phyloP scores from a whole-genome alignment of 495 filamentous ascomycete species.

The Penicillium pancosmium region DNA sequence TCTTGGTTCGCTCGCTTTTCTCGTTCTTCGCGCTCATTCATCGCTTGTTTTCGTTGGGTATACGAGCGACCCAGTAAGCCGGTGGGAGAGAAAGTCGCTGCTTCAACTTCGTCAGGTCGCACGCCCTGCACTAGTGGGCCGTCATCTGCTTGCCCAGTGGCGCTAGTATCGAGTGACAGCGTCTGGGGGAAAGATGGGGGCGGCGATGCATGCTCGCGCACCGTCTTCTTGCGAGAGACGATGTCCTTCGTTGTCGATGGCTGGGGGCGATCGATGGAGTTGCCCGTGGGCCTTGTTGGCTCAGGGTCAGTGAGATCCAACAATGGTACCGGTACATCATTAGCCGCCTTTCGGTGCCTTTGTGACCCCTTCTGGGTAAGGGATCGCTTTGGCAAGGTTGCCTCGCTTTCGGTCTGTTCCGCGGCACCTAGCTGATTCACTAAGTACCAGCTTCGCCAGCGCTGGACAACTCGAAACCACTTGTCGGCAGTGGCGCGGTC shows the following conservation, averaged over 20 bases:
- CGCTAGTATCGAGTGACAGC: constrained; percentile 32
- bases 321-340: constrained; percentile 6
- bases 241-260: constrained; percentile 27
- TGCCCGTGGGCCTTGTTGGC: constrained; percentile 43
- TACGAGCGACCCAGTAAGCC: constrained; percentile 67
- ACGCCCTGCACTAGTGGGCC: constrained; percentile 20
- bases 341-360: constrained; percentile 34
- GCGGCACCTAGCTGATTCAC: constrained; percentile 63
- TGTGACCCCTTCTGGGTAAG: constrained; percentile 25
- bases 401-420: constrained; percentile 34
- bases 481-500: constrained; percentile 63
- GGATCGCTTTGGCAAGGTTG: constrained; percentile 15
- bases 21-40: constrained; percentile 55
- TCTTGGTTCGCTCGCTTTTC: constrained; percentile 37
- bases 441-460: constrained; percentile 89
- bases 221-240: constrained; percentile 38
- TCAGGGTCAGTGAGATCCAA: constrained; percentile 19
- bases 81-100: constrained; percentile 54
- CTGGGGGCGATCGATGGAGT: constrained; percentile 21
- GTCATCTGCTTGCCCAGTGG: constrained; percentile 18
- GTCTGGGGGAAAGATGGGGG: constrained; percentile 46
- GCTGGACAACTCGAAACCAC: constrained; percentile 72
- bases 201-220: constrained; percentile 46
- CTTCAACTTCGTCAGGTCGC: constrained; percentile 30
- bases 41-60: constrained; percentile 59